These are phyloP conservation scores for Sherardia arvensis DNA, from an alignment of 257 asterid genomes.

Conservation along the genomic window DNA sequence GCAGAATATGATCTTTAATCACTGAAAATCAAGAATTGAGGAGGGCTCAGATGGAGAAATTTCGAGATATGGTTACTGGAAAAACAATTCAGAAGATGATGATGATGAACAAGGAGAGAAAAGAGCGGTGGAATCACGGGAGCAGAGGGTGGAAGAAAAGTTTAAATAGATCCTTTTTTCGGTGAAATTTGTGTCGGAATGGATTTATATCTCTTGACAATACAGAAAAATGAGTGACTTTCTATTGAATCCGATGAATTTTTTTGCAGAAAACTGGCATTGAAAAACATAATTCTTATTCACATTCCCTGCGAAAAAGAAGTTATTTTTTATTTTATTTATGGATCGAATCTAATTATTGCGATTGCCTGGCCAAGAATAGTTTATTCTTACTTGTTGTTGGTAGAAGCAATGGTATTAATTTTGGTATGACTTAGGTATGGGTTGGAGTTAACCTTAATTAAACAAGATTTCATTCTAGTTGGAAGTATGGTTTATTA, in stretches of 20 bases:
- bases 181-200: not conserved
- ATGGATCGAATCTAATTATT: not conserved
- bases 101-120: not conserved
- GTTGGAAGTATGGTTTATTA: not conserved
- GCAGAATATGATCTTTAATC: not conserved
- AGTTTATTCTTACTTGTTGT: not conserved
- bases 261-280: not conserved
- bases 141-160: conserved; percentile 5
- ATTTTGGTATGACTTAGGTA: not conserved
- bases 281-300: not conserved
- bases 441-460: not conserved
- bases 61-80: not conserved
- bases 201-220: not conserved
- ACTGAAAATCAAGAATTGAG: not conserved
- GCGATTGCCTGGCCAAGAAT: not conserved
- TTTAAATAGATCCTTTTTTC: not conserved
- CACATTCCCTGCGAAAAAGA: not conserved
- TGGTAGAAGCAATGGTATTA: not conserved
- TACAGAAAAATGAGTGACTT: not conserved
- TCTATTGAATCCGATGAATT: not conserved
- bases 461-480: conserved; percentile 1
- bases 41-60: conserved; percentile 4
- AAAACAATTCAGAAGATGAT: not conserved
- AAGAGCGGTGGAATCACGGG: conserved; percentile 18
- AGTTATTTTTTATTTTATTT: not conserved